Evolutionary conservation across 495 filamentous ascomycete species (phyloP).

Genomic region (Trichoderma virens): DNA sequence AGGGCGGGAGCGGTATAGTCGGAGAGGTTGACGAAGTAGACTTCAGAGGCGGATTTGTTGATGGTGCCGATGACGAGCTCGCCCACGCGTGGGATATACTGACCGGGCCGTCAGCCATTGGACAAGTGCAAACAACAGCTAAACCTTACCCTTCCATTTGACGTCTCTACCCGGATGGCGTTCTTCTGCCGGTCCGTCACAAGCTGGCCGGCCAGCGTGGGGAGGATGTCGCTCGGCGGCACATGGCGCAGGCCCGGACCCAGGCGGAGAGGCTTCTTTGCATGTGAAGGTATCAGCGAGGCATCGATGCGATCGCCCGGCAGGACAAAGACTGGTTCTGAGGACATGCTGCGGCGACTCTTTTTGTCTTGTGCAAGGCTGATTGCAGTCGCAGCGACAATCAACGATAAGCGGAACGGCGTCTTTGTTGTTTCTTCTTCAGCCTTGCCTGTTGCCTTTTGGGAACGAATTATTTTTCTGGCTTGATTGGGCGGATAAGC

Average conservation of each 20-base stretch:
- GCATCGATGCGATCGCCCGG: slow-evolving; percentile 72
- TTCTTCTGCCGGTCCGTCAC: slow-evolving; percentile 70
- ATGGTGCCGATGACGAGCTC: slow-evolving; percentile 85
- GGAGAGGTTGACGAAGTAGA: slow-evolving; percentile 55
- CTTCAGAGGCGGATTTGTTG: slow-evolving; percentile 63
- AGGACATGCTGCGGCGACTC: slow-evolving; percentile 6
- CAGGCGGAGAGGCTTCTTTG: slow-evolving; percentile 63
- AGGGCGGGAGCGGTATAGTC: slow-evolving; percentile 63
- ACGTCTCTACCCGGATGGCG: slow-evolving; percentile 68
- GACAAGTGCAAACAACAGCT: background rate
- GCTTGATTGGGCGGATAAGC: background rate
- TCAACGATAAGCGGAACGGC: background rate
- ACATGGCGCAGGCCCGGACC: slow-evolving; percentile 77
- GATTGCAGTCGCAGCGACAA: background rate
- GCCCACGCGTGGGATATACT: slow-evolving; percentile 70
- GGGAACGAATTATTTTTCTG: background rate
- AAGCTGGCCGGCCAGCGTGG: slow-evolving; percentile 73
- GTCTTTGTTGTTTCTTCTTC: background rate
- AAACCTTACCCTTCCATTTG: slow-evolving; percentile 51
- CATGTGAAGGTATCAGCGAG: slow-evolving; percentile 53
- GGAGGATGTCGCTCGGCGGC: slow-evolving; percentile 59
- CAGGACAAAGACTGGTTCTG: slow-evolving; percentile 53
- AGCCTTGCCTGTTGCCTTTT: background rate
- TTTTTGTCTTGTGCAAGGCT: no score
- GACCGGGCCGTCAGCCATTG: background rate